Conservation (phyloP, 2,329 filamentous ascomycete genomes). For the Esteya vermicola region DNA sequence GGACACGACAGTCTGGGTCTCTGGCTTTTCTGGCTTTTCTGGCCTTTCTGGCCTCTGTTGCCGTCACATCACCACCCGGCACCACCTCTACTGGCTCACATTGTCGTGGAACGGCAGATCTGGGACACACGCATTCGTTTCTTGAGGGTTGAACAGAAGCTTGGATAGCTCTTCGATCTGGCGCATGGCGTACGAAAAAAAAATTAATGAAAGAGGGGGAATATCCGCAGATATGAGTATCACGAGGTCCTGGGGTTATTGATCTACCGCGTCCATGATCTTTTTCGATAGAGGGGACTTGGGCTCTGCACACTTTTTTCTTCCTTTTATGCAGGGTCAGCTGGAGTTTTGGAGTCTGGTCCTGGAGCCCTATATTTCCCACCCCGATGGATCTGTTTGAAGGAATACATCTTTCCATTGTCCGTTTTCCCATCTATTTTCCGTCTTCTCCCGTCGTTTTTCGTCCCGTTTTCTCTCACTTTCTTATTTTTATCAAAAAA, state of each 20-base stretch:
- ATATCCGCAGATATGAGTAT: background rate
- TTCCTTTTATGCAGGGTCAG: background rate
- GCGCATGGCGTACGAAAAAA: constrained; percentile 2
- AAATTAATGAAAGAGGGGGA: background rate
- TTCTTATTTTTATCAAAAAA: background rate
- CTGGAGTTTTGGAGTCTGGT: constrained; percentile 8
- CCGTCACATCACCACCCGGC: too few relatives aligned
- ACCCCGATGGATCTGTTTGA: background rate
- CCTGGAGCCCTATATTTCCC: background rate
- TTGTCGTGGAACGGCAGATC: too few relatives aligned
- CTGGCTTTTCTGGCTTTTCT: too few relatives aligned
- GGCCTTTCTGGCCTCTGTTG: too few relatives aligned
- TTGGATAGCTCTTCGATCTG: background rate
- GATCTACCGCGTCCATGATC: background rate
- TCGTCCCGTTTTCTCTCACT: too few relatives aligned
- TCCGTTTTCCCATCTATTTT: too few relatives aligned
- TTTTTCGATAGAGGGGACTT: background rate
- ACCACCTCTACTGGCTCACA: too few relatives aligned
- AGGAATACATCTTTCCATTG: too few relatives aligned
- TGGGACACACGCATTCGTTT: background rate
- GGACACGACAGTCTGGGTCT: too few relatives aligned
- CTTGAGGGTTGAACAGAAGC: background rate
- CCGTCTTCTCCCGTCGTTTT: too few relatives aligned
- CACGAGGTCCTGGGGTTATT: background rate
- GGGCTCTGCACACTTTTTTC: background rate